Evolutionary conservation across 192 early-diverging fungal genomes (phyloP).

Genomic region (Chytriomyces hyalinus): DNA sequence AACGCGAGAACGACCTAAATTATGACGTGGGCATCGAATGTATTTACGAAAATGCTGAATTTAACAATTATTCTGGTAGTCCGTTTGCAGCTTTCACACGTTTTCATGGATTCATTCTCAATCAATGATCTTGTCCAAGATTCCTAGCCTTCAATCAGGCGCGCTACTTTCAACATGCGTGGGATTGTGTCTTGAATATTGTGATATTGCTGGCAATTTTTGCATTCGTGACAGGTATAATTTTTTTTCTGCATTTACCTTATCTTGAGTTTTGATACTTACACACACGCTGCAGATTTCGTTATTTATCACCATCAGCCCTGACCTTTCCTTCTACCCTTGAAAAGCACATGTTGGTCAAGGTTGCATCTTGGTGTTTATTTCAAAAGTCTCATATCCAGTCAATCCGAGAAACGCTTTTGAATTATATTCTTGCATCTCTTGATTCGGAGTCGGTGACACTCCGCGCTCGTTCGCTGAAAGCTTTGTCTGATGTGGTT

Average conservation of each 20-base stretch:
- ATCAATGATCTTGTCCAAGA: not conserved
- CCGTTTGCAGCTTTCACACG: constrained; percentile 2
- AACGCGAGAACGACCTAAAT: constrained; percentile 1
- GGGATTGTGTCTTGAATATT: constrained; percentile 8
- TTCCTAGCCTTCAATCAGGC: not conserved
- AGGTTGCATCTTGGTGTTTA: constrained; percentile 10
- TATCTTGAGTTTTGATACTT: not conserved
- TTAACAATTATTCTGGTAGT: not conserved
- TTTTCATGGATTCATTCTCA: constrained; percentile 22
- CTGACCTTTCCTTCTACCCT: not conserved
- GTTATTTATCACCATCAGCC: not conserved
- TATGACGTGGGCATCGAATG: constrained; percentile 12
- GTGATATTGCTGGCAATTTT: not conserved
- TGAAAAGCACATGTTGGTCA: not conserved
- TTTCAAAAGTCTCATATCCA: constrained; percentile 16
- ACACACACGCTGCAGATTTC: not conserved
- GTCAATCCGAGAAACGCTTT: constrained; percentile 36
- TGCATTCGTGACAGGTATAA: not conserved
- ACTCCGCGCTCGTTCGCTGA: constrained; percentile 77
- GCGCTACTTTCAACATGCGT: not conserved
- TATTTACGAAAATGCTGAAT: not conserved
- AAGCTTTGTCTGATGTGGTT: constrained; percentile 79
- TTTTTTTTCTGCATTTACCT: not conserved
- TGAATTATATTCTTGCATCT: constrained; percentile 67
- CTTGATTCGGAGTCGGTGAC: constrained; percentile 72